Evolutionary conservation across 306 rosid species (phyloP), one percentile per base, ranked within the genome.

Genomic region (Medicago truncatula): DNA sequence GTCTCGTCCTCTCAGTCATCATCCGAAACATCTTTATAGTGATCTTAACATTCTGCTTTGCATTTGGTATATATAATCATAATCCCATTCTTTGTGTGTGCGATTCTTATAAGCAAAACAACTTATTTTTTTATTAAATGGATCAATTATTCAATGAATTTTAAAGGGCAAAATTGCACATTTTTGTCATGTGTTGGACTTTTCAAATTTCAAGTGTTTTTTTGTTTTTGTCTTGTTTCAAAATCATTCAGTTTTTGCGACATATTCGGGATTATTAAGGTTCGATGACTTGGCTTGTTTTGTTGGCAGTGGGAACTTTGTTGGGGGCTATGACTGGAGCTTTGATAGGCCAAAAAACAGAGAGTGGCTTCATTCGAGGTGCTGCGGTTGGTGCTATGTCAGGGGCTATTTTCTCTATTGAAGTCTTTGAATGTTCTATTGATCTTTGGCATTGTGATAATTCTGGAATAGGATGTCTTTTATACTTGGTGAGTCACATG

Each of bases 311-410:
- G 82, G 97, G 97, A 4, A 92, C 92, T 59, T 76, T 90, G 82
- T 83, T 95, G 71, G 99, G 99, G 59, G 97, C 93, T 36, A 86
- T 95, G 97, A 90, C 97, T 6, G 99, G 99, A 75, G 97, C 97
- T 67, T 86, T 92, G 78, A 92, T 95, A 74, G 97, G 98, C 14
- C 98, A 92, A 86, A 97, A 90, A 74, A 92, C 98, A 7, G 97
- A 95, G 80, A 92, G 97, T 70, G 98, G 97, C 21, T 95, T 92
- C 84, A 88, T 92, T 39, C 60, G 97, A 87, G 99, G 99, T 10
- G 97, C 97, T 64, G 93, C 96, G 31, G 88, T 91, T 82, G 98
- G 97, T 62, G 98, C 97, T 65, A 91, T 93, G 9, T 93, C 97
- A 44, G 96, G 98, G 67, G 96, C 96, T 81, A 93, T 93, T 81